A percentile compares a stretch with the other conserved stretches of the same genome.
Conservation (phyloP, 352 stramenopile genomes). For the Salisapilia sapeloensis region DNA sequence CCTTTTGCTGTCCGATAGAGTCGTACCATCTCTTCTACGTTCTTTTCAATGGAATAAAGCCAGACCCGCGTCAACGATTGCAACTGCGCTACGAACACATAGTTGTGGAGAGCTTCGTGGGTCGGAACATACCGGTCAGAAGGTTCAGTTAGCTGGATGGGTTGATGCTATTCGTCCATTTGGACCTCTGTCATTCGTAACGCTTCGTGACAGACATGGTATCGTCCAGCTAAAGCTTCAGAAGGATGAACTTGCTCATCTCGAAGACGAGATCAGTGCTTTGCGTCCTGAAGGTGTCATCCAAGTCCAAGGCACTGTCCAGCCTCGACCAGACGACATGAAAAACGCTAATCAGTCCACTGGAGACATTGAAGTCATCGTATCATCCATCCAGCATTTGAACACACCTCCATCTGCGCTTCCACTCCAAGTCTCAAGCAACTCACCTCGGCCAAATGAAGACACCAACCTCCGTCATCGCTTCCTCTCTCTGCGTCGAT, state of each 20-base stretch:
- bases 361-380: conserved; percentile 51
- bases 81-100: conserved; percentile 43
- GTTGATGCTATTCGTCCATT: conserved; percentile 62
- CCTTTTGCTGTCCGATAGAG: too few species aligned
- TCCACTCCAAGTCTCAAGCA: conserved; percentile 41
- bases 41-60: too few species aligned
- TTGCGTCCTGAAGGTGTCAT: conserved; percentile 57
- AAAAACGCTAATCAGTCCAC: conserved; percentile 54
- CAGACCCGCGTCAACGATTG: conserved; percentile 3
- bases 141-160: conserved; percentile 63
- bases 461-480: conserved; percentile 60
- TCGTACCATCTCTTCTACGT: too few species aligned
- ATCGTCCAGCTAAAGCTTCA: conserved; percentile 69
- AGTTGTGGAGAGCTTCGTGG: conserved; percentile 54
- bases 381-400: conserved; percentile 36
- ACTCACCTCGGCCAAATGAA: conserved; percentile 40
- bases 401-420: conserved; percentile 31
- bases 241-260: conserved; percentile 21
- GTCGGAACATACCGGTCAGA: conserved; percentile 17
- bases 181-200: conserved; percentile 67
- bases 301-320: conserved; percentile 43
- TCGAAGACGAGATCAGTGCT: conserved; percentile 22
- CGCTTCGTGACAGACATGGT: conserved; percentile 60
- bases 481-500: conserved; percentile 65
- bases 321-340: conserved; percentile 35